Evolutionary conservation across 2,329 filamentous ascomycete species (phyloP).

Genomic region (Amphichorda felina): DNA sequence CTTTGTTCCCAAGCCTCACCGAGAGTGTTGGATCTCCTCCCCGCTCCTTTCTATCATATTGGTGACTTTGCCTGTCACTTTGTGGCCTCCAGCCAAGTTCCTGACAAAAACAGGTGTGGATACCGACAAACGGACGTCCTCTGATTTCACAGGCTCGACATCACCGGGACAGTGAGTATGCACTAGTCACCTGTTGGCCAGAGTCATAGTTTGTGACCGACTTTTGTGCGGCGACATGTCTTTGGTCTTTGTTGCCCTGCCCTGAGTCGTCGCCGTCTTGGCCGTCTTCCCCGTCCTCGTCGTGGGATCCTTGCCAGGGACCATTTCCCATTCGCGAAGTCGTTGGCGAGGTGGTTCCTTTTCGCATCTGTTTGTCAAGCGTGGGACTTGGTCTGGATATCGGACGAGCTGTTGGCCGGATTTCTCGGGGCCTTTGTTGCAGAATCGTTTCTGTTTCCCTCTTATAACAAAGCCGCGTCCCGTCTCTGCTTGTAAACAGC

Average conservation of each 20-base stretch:
- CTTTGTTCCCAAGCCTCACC: background rate
- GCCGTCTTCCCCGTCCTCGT: background rate
- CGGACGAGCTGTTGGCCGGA: background rate
- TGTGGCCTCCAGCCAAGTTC: constrained; percentile 4
- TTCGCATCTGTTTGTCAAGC: constrained; percentile 1
- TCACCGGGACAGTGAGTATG: background rate
- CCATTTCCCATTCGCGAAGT: background rate
- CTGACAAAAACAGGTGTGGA: background rate
- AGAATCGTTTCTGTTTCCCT: background rate
- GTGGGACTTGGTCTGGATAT: background rate
- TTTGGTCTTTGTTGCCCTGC: too few relatives aligned
- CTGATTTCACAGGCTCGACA: constrained; percentile 2
- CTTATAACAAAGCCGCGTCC: background rate
- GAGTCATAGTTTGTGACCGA: constrained; percentile 1
- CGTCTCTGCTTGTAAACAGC: background rate
- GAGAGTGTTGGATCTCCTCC: background rate
- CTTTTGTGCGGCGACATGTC: background rate
- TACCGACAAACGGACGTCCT: background rate
- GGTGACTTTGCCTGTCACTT: constrained; percentile 1
- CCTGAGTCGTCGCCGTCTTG: background rate
- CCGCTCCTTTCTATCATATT: constrained; percentile 3
- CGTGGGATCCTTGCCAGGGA: background rate
- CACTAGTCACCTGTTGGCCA: background rate
- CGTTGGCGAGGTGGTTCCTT: background rate
- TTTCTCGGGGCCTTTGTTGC: background rate